Percentiles rank a stretch among this genome's conserved stretches.
phyloP scores from a whole-genome alignment of 176 grass and related monocot genomes.

The Oryza coarctata region DNA sequence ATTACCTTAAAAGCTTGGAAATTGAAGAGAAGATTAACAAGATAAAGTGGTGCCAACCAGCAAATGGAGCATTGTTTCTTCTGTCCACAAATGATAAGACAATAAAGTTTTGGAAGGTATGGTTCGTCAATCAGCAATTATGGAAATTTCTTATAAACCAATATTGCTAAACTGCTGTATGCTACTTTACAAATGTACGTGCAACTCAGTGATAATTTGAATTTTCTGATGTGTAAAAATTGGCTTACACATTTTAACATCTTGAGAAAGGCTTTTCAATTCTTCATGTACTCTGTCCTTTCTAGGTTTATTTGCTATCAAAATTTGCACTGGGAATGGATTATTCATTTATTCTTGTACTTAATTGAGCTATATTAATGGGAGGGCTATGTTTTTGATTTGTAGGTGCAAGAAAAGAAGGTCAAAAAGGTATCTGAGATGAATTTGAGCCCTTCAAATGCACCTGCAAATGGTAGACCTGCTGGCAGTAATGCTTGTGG shows the following conservation, averaged over 20 bases:
- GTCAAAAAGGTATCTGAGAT: slow-evolving; percentile 82
- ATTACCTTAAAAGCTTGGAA: slow-evolving; percentile 99
- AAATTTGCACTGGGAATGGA: neutral
- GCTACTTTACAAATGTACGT: neutral
- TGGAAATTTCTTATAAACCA: slow-evolving; percentile 5
- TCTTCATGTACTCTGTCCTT: neutral
- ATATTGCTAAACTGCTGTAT: neutral
- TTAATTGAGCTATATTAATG: slow-evolving; percentile 22
- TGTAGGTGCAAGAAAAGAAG: slow-evolving; percentile 99
- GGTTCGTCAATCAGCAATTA: slow-evolving; percentile 9
- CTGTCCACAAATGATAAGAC: slow-evolving; percentile 99
- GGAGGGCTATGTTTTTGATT: slow-evolving; percentile 16
- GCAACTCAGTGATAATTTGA: slow-evolving; percentile 18
- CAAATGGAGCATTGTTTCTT: slow-evolving; percentile 76
- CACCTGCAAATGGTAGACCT: slow-evolving; percentile 56
- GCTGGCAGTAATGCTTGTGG: slow-evolving; percentile 32
- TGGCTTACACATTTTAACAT: neutral
- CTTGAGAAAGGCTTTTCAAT: neutral
- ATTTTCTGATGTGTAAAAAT: slow-evolving; percentile 13
- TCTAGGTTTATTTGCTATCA: slow-evolving; percentile 1
- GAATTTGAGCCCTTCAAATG: slow-evolving; percentile 68
- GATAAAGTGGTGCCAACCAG: slow-evolving; percentile 87
- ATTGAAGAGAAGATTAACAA: slow-evolving; percentile 99
- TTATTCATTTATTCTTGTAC: neutral
- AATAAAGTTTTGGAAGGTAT: slow-evolving; percentile 99